Evolutionary conservation across 2,329 filamentous ascomycete genomes (phyloP).

Genomic region (Emmonsia crescens): DNA sequence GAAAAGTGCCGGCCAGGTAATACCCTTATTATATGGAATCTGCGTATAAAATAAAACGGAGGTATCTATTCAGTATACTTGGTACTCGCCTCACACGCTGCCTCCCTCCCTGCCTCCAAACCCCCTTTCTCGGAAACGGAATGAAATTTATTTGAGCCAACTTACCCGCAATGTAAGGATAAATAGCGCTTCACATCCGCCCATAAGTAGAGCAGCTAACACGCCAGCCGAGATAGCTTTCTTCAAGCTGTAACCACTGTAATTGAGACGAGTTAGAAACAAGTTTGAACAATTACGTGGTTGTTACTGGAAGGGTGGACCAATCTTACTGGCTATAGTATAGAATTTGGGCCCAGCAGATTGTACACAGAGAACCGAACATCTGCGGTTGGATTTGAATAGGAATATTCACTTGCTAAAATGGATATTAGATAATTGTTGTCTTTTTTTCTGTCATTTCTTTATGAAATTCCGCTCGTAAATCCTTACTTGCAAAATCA

Average conservation of each 20-base stretch:
- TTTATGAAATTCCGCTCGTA: not conserved
- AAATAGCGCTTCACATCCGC: constrained; percentile 44
- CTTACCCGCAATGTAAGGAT: constrained; percentile 46
- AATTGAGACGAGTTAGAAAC: not conserved
- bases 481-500: constrained; percentile 37
- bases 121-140: not conserved
- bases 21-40: constrained; percentile 45
- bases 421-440: not conserved
- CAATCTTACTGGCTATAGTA: constrained; percentile 39
- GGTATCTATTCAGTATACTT: not conserved
- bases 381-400: constrained; percentile 46
- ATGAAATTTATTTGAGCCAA: not conserved
- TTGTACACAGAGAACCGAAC: constrained; percentile 39
- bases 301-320: constrained; percentile 2
- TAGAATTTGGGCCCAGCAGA: constrained; percentile 44
- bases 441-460: not conserved
- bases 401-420: constrained; percentile 45
- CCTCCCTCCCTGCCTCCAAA: not conserved
- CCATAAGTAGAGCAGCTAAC: constrained; percentile 36
- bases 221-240: constrained; percentile 37
- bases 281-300: not conserved
- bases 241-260: constrained; percentile 31
- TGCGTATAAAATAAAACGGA: constrained; percentile 19
- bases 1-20: constrained; percentile 44
- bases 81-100: too few species aligned